Conservation (phyloP, 1,139 yeast genomes). For the Suhomyces guaymorum region DNA sequence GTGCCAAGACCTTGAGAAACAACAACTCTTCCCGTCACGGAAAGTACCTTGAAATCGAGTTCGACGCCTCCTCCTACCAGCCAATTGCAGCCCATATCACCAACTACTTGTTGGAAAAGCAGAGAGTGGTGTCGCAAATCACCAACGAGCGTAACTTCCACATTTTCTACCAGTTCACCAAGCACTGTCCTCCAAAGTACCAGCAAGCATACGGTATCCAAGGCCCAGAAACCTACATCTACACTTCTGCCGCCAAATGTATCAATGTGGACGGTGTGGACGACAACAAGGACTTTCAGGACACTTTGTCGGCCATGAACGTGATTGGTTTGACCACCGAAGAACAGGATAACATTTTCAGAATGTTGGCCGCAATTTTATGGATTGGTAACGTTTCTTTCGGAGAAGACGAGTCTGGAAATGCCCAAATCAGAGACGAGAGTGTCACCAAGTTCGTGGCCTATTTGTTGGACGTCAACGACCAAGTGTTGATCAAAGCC, state of each 20-base stretch:
- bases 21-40: slow-evolving; percentile 98
- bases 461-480: slow-evolving; percentile 80
- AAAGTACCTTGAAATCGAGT: slow-evolving; percentile 88
- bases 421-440: slow-evolving; percentile 76
- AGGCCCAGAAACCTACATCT: slow-evolving; percentile 87
- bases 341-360: slow-evolving; percentile 90
- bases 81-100: slow-evolving; percentile 97
- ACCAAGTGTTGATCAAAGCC: slow-evolving; percentile 64
- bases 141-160: slow-evolving; percentile 93
- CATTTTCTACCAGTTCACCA: slow-evolving; percentile 93
- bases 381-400: slow-evolving; percentile 96
- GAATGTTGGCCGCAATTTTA: slow-evolving; percentile 78
- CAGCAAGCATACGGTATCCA: slow-evolving; percentile 87
- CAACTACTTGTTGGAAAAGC: slow-evolving; percentile 90
- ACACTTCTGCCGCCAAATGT: slow-evolving; percentile 86
- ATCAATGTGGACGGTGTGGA: slow-evolving; percentile 84
- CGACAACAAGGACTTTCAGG: slow-evolving; percentile 75
- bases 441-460: slow-evolving; percentile 94
- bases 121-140: slow-evolving; percentile 92
- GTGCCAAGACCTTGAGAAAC: slow-evolving; percentile 95
- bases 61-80: slow-evolving; percentile 69
- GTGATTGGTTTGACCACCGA: slow-evolving; percentile 76
- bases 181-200: slow-evolving; percentile 83
- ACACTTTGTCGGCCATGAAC: slow-evolving; percentile 82
- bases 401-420: slow-evolving; percentile 83